Percentiles rank a stretch among this genome's conserved stretches.
phyloP scores from a whole-genome alignment of 148 eudicot species.

The Cornus suecica region DNA sequence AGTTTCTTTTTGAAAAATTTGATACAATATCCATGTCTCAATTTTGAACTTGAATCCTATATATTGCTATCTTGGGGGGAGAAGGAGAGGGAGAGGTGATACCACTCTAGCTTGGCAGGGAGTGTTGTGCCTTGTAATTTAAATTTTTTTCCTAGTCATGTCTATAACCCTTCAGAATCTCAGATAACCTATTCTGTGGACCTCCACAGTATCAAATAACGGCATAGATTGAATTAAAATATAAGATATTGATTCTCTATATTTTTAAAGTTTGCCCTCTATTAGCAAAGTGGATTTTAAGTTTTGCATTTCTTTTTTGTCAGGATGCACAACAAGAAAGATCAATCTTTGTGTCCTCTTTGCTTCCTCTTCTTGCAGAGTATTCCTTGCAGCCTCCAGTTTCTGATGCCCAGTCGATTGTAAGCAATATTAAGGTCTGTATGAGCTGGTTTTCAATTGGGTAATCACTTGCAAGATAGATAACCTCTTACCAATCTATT shows the following conservation, averaged over 20 bases:
- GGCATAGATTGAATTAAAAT: too few relatives aligned
- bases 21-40: too few relatives aligned
- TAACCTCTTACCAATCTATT: too few relatives aligned
- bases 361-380: conserved; percentile 90
- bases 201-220: too few relatives aligned
- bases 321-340: conserved; percentile 94
- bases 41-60: too few relatives aligned
- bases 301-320: conserved; percentile 19
- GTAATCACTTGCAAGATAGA: background rate
- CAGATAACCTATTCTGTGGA: too few relatives aligned
- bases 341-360: conserved; percentile 67
- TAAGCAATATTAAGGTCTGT: conserved; percentile 82
- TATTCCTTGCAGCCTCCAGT: conserved; percentile 78
- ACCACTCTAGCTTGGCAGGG: too few relatives aligned
- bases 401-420: conserved; percentile 84
- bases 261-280: background rate
- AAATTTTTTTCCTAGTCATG: background rate
- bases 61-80: too few relatives aligned
- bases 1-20: too few relatives aligned
- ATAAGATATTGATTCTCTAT: background rate
- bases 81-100: too few relatives aligned
- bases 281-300: background rate
- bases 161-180: too few relatives aligned
- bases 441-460: conserved; percentile 10
- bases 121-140: too few relatives aligned